phyloP scores from a whole-genome alignment of 192 early-diverging fungal genomes.

The Allomyces macrogynus region DNA sequence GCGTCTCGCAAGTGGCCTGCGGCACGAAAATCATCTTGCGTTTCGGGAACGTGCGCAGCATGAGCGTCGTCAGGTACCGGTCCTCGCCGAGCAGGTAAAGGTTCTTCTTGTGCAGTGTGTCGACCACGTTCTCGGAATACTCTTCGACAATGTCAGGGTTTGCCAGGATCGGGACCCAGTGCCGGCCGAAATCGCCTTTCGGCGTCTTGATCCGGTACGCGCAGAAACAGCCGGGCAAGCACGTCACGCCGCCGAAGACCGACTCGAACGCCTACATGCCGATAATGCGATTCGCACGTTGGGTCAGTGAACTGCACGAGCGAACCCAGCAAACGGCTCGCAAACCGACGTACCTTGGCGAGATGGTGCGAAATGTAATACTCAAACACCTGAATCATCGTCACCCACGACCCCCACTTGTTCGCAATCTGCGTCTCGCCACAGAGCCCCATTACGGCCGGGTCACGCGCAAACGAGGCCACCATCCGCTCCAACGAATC shows the following conservation, averaged over 20 bases:
- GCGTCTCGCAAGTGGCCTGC: conserved; percentile 53
- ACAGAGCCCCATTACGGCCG: conserved; percentile 74
- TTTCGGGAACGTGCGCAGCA: conserved; percentile 59
- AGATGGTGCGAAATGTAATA: conserved; percentile 97
- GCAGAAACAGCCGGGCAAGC: conserved; percentile 93
- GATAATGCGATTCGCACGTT: too few species aligned
- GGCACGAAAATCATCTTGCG: conserved; percentile 70
- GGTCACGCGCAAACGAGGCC: conserved; percentile 64
- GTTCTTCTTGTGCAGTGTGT: conserved; percentile 64
- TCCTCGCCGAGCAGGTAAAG: conserved; percentile 64
- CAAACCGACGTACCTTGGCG: conserved; percentile 39
- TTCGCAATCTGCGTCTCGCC: conserved; percentile 93
- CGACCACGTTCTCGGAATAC: conserved; percentile 51
- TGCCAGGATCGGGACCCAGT: conserved; percentile 55
- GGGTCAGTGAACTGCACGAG: too few species aligned
- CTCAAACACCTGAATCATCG: conserved; percentile 93
- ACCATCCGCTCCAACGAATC: conserved; percentile 59
- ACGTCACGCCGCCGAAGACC: conserved; percentile 93
- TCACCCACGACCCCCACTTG: conserved; percentile 66
- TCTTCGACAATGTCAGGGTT: conserved; percentile 64
- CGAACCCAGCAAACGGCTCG: too few species aligned
- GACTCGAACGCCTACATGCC: conserved; percentile 68
- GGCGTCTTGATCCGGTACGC: conserved; percentile 89
- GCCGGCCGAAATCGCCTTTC: conserved; percentile 33
- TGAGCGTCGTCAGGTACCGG: conserved; percentile 59